Evolutionary conservation across 208 protist species (phyloP).

Genomic region (Crithidia thermophila): DNA sequence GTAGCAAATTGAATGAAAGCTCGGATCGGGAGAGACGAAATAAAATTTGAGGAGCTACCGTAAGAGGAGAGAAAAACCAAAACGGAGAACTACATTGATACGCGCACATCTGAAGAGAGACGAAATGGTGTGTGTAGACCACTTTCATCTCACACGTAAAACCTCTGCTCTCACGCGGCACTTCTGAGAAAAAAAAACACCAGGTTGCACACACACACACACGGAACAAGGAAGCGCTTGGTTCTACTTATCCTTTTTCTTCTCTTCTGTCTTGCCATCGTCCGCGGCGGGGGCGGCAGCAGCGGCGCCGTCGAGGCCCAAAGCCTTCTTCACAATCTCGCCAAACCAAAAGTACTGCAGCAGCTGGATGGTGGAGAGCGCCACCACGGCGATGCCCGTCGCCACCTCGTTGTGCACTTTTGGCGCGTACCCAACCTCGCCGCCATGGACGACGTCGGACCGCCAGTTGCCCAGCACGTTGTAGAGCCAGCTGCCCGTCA

Average conservation of each 20-base stretch:
- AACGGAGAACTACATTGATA: no score
- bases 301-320: conserved; percentile 12
- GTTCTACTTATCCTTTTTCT: conserved; percentile 34
- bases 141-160: no score
- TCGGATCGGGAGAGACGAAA: no score
- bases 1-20: no score
- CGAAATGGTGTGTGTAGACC: no score
- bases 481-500: conserved; percentile 53
- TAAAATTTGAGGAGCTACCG: no score
- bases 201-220: not conserved
- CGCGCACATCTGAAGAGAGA: no score
- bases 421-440: conserved; percentile 32
- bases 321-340: conserved; percentile 59
- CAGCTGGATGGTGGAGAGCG: conserved; percentile 53
- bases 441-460: conserved; percentile 30
- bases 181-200: not conserved
- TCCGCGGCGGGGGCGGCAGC: conserved; percentile 1
- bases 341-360: conserved; percentile 88
- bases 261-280: not conserved
- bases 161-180: no score
- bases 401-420: conserved; percentile 66
- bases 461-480: conserved; percentile 30
- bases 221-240: not conserved
- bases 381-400: conserved; percentile 46
- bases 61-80: no score